Evolutionary conservation across 495 filamentous ascomycete species (phyloP), one percentile per base, ranked within the genome.

Genomic region (Talaromyces liani): DNA sequence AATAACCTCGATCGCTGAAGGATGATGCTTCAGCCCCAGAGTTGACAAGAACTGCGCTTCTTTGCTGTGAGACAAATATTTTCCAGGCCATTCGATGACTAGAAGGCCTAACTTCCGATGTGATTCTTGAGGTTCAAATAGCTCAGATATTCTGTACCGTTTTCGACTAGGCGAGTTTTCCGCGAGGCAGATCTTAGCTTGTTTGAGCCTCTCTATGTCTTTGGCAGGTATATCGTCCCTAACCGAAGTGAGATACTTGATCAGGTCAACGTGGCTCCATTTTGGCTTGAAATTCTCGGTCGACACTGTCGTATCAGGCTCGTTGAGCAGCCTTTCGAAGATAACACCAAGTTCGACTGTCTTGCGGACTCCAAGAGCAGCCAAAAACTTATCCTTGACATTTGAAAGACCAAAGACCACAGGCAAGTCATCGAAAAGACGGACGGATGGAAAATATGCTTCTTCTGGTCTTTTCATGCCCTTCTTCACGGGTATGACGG

Each of bases 261-360:
- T 93, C 16, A 99, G 81, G 67, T 98, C 93, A 54, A 95, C 87
- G 71, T 98, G 94, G 66, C 87, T 95, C 91, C 90, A 96, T 79
- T 88, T 91, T 18, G 63, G 67, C 14, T 70, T 63, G 16, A 61
- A 61, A n/a, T 72, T 67, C 39, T 71, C 72, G 59, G 77, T 76
- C 31, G 70, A 68, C 53, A 81, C 79, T 24, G 73, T 68, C 5
- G 81, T 74, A 2, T 75, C 75, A 2, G 78, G 68, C 18, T 73
- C 69, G 63, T 81, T 82, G 68, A 96, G 81, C 59, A 98, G 81
- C 45, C 95, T 85, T 41, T 90, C 88, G 67, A 98, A 97, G 24
- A 99, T 92, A 22, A 96, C 91, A 54, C 90, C 90, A 12, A 99
- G 80, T 60, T 98, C 94, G 24, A 99, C 86, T 1, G 94, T 98